Conservation (phyloP, 257 asterid genomes). For the Euphrasia confusa region DNA sequence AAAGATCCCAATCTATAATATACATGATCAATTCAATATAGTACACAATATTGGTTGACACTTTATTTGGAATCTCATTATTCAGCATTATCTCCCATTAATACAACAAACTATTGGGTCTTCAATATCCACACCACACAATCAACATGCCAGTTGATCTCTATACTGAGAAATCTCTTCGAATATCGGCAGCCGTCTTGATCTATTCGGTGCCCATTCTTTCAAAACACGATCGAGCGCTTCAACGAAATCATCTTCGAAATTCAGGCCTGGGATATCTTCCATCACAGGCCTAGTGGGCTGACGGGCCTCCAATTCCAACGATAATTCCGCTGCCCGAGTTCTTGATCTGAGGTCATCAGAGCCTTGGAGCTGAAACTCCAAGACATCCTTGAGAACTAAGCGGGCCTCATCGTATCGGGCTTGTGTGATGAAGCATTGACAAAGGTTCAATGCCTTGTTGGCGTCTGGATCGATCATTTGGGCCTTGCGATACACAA, state of each 20-base stretch:
- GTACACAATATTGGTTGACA: background rate
- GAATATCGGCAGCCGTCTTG: slow-evolving; percentile 79
- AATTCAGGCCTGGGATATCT: slow-evolving; percentile 29
- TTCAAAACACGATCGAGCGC: slow-evolving; percentile 50
- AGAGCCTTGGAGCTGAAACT: slow-evolving; percentile 49
- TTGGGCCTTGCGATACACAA: slow-evolving; percentile 74
- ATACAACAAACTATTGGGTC: background rate
- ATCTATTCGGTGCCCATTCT: slow-evolving; percentile 56
- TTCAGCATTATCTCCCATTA: background rate
- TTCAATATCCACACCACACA: background rate
- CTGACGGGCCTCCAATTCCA: slow-evolving; percentile 34
- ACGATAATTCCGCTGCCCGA: slow-evolving; percentile 50
- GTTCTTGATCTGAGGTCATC: slow-evolving; percentile 48
- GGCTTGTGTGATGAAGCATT: slow-evolving; percentile 57
- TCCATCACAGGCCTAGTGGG: slow-evolving; percentile 18
- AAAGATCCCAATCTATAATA: background rate
- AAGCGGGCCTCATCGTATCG: slow-evolving; percentile 52
- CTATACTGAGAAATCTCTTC: slow-evolving; percentile 71
- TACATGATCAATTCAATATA: background rate
- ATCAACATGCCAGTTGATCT: slow-evolving; percentile 79
- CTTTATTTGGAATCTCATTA: slow-evolving; percentile 6
- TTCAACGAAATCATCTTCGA: slow-evolving; percentile 52
- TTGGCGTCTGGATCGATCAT: slow-evolving; percentile 79
- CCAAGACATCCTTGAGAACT: slow-evolving; percentile 57
- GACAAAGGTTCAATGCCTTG: slow-evolving; percentile 76